These are phyloP conservation scores for Dimocarpus longan DNA, from an alignment of 345 rosid genomes.

Conservation along the genomic window DNA sequence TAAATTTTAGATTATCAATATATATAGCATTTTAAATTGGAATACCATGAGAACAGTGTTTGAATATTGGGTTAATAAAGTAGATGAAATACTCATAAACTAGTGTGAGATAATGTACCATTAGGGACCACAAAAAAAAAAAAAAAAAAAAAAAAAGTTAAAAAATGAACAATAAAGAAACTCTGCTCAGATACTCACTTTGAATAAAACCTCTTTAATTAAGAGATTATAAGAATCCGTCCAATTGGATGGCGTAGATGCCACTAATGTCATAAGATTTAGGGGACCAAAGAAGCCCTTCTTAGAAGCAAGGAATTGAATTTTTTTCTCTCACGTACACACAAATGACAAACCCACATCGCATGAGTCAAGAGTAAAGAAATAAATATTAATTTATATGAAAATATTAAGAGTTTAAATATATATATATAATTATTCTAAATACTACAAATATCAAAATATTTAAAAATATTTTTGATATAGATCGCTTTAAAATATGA, in stretches of 20 bases:
- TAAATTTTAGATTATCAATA: too few species aligned
- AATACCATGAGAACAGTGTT: too few species aligned
- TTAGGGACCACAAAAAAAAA: conserved; percentile 1
- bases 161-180: background rate
- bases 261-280: background rate
- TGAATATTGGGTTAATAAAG: background rate
- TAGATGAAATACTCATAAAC: background rate
- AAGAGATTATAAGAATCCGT: background rate
- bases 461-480: too few species aligned
- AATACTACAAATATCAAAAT: too few species aligned
- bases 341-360: background rate
- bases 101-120: background rate
- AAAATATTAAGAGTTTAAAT: too few species aligned
- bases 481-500: too few species aligned
- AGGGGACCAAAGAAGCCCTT: conserved; percentile 26
- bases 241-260: background rate
- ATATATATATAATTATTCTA: too few species aligned
- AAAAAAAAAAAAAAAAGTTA: background rate
- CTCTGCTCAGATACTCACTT: background rate
- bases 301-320: conserved; percentile 39
- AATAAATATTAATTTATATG: too few species aligned
- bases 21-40: too few species aligned
- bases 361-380: background rate
- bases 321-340: background rate
- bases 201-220: background rate